Conservation (phyloP, 306 rosid species). For the Pterocarpus santalinus region DNA sequence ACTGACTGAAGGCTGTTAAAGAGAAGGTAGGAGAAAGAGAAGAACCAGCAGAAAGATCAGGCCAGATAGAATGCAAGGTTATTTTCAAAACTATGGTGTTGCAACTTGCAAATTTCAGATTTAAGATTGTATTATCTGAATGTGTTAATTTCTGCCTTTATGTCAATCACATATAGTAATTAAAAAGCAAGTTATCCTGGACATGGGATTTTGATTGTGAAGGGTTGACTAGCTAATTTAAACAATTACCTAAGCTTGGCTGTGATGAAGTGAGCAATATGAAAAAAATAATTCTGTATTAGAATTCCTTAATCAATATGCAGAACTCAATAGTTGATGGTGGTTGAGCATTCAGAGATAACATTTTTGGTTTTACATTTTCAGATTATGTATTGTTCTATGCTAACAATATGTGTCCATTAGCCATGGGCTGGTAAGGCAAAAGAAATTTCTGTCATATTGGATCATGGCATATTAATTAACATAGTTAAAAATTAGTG, state of each 20-base stretch:
- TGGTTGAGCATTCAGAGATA: constrained; percentile 1
- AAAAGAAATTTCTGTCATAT: constrained; percentile 6
- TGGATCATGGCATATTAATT: constrained; percentile 16
- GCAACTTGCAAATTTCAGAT: constrained; percentile 32
- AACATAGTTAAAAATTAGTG: background rate
- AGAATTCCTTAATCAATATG: constrained; percentile 29
- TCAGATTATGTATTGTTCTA: background rate
- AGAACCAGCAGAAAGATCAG: constrained; percentile 62
- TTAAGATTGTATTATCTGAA: constrained; percentile 32
- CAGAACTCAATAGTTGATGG: constrained; percentile 3
- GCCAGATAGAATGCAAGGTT: constrained; percentile 92
- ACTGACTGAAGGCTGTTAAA: constrained; percentile 58
- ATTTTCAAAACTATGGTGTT: constrained; percentile 43
- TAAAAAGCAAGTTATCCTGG: constrained; percentile 1
- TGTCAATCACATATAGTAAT: constrained; percentile 2
- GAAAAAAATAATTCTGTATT: background rate
- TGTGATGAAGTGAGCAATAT: background rate
- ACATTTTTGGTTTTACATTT: constrained; percentile 4
- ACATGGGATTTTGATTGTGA: constrained; percentile 16
- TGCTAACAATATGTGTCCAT: constrained; percentile 6
- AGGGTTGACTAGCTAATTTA: background rate
- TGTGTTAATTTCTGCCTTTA: background rate
- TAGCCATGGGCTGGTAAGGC: constrained; percentile 12
- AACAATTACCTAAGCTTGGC: background rate
- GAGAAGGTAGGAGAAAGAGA: constrained; percentile 67